Conservation (phyloP, 441 rosid genomes). For the Bruguiera hainesii region DNA sequence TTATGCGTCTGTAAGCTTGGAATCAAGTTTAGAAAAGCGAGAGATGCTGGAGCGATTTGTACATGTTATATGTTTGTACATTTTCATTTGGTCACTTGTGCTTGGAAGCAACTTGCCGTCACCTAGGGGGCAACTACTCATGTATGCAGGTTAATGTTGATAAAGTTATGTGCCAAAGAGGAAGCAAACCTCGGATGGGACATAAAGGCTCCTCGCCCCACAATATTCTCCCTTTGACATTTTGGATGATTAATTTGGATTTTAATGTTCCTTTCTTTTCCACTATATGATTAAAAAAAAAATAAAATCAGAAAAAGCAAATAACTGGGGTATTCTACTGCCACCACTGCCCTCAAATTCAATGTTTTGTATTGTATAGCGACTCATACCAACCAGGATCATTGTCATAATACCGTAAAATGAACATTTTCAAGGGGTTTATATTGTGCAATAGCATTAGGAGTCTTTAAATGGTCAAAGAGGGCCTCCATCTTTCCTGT, state of each 20-base stretch:
- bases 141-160: not conserved
- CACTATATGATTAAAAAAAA: not conserved
- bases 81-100: too few species aligned
- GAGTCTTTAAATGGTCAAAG: slow-evolving; percentile 43
- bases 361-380: not conserved
- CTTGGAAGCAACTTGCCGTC: too few species aligned
- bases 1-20: too few species aligned
- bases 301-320: not conserved
- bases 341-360: not conserved
- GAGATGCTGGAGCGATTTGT: too few species aligned
- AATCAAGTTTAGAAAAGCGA: too few species aligned
- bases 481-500: slow-evolving; percentile 28
- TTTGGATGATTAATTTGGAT: slow-evolving; percentile 16
- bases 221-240: slow-evolving; percentile 23
- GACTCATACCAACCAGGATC: too few species aligned
- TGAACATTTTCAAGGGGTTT: not conserved
- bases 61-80: too few species aligned
- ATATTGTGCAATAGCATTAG: not conserved
- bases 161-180: slow-evolving; percentile 20
- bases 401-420: not conserved
- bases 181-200: slow-evolving; percentile 47
- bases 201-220: slow-evolving; percentile 50
- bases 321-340: not conserved
- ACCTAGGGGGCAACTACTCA: too few species aligned
- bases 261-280: slow-evolving; percentile 8